phyloP scores from a whole-genome alignment of 352 stramenopile genomes.

The Globisporangium paroecandrum region DNA sequence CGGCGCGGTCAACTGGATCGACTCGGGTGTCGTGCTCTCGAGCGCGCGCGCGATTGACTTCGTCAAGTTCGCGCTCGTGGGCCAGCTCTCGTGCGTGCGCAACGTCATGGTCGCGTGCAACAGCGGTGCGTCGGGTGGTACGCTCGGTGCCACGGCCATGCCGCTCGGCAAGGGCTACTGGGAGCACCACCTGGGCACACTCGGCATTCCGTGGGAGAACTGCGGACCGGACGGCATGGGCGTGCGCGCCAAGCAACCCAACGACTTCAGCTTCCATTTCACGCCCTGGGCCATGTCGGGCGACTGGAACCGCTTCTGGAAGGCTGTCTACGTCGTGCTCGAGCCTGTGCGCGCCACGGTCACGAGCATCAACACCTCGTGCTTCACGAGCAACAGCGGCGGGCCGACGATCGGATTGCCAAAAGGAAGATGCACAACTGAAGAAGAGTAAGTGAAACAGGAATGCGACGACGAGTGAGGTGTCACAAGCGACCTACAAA shows the following conservation, averaged over 20 bases:
- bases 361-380: not conserved
- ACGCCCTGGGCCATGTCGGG: slow-evolving; percentile 5
- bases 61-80: not conserved
- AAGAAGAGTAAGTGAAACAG: not conserved
- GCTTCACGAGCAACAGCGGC: not conserved
- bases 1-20: not conserved
- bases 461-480: not conserved
- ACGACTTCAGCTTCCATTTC: slow-evolving; percentile 12
- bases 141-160: not conserved
- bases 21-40: not conserved
- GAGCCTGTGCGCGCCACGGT: not conserved
- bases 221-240: slow-evolving; percentile 3
- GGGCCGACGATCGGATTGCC: not conserved
- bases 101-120: slow-evolving; percentile 5
- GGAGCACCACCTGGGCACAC: slow-evolving; percentile 6
- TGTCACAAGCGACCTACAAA: not conserved
- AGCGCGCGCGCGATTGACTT: not conserved
- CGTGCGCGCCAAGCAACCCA: slow-evolving; percentile 1
- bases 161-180: slow-evolving; percentile 1
- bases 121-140: not conserved
- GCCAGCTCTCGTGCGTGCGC: not conserved
- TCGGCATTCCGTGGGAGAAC: slow-evolving; percentile 10
- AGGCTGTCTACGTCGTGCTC: slow-evolving; percentile 2
- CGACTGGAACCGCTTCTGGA: slow-evolving; percentile 8
- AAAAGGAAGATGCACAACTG: not conserved